Conservation (phyloP, 2,329 filamentous ascomycete genomes). For the Akanthomyces lecanii region DNA sequence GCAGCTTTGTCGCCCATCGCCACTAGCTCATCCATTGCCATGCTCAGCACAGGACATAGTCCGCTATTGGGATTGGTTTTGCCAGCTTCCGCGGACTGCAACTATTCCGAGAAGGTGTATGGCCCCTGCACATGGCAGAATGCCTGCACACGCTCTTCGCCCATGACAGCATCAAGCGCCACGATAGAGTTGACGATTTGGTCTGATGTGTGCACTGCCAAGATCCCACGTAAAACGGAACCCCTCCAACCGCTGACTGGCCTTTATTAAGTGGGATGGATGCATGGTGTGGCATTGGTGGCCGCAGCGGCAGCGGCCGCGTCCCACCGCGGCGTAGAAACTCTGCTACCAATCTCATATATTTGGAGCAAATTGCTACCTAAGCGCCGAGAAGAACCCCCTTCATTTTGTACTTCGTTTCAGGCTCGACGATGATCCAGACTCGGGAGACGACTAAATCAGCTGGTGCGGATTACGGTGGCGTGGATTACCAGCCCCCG, state of each 20-base stretch:
- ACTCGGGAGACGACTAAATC: not conserved
- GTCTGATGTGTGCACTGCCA: not conserved
- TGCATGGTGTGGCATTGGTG: not conserved
- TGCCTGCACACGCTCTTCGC: not conserved
- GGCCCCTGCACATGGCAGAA: not conserved
- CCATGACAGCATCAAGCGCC: not conserved
- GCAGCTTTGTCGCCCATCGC: not conserved
- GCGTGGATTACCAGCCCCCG: conserved; percentile 2
- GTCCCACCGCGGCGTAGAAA: not conserved
- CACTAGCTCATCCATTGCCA: not conserved
- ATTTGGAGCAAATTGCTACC: not conserved
- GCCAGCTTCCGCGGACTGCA: not conserved
- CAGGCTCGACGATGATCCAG: not conserved
- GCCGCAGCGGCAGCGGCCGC: conserved; percentile 1
- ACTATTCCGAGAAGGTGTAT: not conserved
- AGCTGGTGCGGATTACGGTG: conserved; percentile 13
- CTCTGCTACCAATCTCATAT: not conserved
- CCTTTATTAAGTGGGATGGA: no score
- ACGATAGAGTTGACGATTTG: not conserved
- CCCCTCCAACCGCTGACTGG: not conserved
- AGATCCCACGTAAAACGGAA: not conserved
- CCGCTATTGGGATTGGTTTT: no score
- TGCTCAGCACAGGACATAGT: not conserved
- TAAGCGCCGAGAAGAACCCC: not conserved
- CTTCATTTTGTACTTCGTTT: not conserved